phyloP scores from a whole-genome alignment of 2,329 filamentous ascomycete genomes.

The Colletotrichum tropicicola region DNA sequence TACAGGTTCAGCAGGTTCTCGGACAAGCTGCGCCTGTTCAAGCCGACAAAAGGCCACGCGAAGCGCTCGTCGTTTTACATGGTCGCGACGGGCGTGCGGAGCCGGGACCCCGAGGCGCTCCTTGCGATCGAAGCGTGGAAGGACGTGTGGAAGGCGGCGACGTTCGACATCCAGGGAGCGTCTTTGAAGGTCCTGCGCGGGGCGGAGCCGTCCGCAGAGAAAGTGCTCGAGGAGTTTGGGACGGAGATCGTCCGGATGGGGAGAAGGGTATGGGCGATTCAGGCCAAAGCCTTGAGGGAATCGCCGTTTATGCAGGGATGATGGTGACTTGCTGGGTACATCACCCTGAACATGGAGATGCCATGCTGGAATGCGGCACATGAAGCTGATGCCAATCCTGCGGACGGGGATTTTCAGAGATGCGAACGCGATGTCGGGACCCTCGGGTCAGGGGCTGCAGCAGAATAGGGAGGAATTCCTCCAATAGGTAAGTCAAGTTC shows the following conservation, averaged over 20 bases:
- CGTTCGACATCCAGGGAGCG: conserved; percentile 40
- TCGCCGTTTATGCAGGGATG: conserved; percentile 36
- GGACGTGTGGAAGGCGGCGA: conserved; percentile 46
- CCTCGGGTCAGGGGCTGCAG: no score
- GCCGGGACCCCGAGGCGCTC: conserved; percentile 40
- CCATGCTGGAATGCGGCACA: no score
- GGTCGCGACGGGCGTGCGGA: conserved; percentile 53
- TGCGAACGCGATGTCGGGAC: no score
- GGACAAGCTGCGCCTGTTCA: conserved; percentile 49
- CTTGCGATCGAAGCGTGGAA: conserved; percentile 51
- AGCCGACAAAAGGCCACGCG: conserved; percentile 50
- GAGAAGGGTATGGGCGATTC: conserved; percentile 43
- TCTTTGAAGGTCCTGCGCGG: not conserved
- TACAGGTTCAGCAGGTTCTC: conserved; percentile 52
- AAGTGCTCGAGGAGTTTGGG: conserved; percentile 47
- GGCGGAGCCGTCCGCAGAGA: conserved; percentile 32
- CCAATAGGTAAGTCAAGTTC: no score
- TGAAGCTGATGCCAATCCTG: no score
- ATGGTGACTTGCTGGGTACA: no score
- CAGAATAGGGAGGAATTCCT: no score
- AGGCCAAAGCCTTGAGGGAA: conserved; percentile 41
- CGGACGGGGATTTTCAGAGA: no score
- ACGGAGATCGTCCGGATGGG: conserved; percentile 40
- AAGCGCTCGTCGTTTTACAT: conserved; percentile 62
- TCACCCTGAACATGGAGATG: no score